phyloP scores from a whole-genome alignment of 192 early-diverging fungal species.

The Lobosporangium transversale region DNA sequence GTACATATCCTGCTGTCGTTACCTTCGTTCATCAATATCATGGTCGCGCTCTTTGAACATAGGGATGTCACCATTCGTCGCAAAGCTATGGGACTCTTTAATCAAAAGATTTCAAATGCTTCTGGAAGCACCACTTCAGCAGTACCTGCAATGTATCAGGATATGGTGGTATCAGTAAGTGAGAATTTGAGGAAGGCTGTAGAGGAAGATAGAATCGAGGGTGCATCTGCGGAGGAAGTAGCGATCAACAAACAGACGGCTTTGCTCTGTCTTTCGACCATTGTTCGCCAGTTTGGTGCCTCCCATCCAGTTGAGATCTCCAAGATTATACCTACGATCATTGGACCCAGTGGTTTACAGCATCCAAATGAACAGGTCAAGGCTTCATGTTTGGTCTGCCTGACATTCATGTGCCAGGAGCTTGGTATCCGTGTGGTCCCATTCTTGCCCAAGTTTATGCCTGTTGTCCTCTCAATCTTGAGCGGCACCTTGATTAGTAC shows the following conservation, averaged over 20 bases:
- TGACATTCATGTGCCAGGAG: conserved; percentile 69
- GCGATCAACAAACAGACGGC: conserved; percentile 78
- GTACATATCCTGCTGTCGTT: conserved; percentile 82
- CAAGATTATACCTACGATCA: conserved; percentile 61
- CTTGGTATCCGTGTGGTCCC: conserved; percentile 84
- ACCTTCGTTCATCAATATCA: conserved; percentile 78
- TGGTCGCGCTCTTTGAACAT: conserved; percentile 68
- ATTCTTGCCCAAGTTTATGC: conserved; percentile 86
- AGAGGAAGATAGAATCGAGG: conserved; percentile 50
- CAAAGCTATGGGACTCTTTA: conserved; percentile 79
- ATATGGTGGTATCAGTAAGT: conserved; percentile 61
- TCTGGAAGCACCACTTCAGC: conserved; percentile 52
- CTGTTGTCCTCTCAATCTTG: conserved; percentile 71
- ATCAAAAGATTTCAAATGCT: conserved; percentile 69
- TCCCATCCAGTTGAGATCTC: conserved; percentile 71
- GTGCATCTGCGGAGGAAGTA: conserved; percentile 54
- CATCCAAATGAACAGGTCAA: conserved; percentile 57
- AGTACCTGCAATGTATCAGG: conserved; percentile 55
- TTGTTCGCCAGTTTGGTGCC: conserved; percentile 73
- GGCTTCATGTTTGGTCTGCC: conserved; percentile 65
- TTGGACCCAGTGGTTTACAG: conserved; percentile 57
- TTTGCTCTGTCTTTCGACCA: conserved; percentile 79
- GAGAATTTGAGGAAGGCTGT: conserved; percentile 57
- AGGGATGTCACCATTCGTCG: conserved; percentile 71
- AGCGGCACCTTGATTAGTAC: conserved; percentile 54